These are phyloP conservation scores for Onygenales sp. DNA, from an alignment of 2,329 filamentous ascomycete species.

Conservation along the genomic window DNA sequence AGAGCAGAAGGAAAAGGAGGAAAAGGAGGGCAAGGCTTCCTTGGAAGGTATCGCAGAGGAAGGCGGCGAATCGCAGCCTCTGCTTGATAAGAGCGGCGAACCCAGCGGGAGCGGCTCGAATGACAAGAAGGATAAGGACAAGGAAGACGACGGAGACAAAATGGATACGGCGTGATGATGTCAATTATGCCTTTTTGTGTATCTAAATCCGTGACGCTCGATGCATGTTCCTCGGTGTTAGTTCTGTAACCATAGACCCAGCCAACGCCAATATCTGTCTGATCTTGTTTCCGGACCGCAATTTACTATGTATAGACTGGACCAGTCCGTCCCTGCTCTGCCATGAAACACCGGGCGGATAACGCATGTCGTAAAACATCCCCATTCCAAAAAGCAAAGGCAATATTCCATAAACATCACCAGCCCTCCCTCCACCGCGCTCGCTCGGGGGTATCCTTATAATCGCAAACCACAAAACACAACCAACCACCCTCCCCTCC, in stretches of 20 bases:
- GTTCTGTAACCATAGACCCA: constrained; percentile 1
- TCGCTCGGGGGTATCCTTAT: too few species aligned
- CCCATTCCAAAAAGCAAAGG: too few species aligned
- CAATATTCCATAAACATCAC: too few species aligned
- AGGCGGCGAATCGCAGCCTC: constrained; percentile 50
- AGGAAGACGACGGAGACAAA: constrained; percentile 57
- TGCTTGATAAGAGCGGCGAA: constrained; percentile 56
- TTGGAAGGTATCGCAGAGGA: constrained; percentile 78
- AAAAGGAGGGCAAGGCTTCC: constrained; percentile 58
- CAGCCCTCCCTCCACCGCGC: too few species aligned
- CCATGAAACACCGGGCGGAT: too few species aligned
- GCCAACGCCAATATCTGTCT: constrained; percentile 1
- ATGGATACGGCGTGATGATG: constrained; percentile 73
- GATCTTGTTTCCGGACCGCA: not conserved
- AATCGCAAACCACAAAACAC: too few species aligned
- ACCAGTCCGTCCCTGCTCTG: too few species aligned
- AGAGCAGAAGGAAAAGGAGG: constrained; percentile 65
- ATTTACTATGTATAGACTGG: not conserved
- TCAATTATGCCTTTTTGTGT: constrained; percentile 2
- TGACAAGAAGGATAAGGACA: constrained; percentile 38
- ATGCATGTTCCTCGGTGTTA: constrained; percentile 1
- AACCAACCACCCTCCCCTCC: too few species aligned
- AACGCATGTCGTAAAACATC: too few species aligned
- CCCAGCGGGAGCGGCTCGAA: constrained; percentile 52
- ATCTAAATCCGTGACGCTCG: not conserved